Evolutionary conservation across 1,284 basidiomycete genomes (phyloP).

Genomic region (Microbotryomycetes sp.): DNA sequence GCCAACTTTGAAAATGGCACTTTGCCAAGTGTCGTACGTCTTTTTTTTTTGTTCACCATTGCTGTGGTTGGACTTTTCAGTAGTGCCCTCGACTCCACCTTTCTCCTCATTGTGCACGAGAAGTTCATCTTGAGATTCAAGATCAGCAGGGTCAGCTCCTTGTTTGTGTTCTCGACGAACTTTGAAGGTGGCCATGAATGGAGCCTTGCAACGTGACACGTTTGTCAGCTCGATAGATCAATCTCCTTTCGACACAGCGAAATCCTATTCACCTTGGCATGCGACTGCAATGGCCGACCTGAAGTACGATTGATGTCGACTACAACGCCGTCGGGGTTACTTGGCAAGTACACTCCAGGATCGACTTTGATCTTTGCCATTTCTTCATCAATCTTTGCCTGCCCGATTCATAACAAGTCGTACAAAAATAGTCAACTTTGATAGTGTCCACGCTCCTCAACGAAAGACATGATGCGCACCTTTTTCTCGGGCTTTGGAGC

Average conservation of each 20-base stretch:
- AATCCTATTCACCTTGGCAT: slow-evolving; percentile 68
- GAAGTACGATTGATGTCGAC: slow-evolving; percentile 96
- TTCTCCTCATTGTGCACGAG: slow-evolving; percentile 1
- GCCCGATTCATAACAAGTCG: slow-evolving; percentile 11
- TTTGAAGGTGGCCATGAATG: slow-evolving; percentile 99
- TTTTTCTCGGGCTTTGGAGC: slow-evolving; percentile 96
- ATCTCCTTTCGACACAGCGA: neutral
- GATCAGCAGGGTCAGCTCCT: slow-evolving; percentile 43
- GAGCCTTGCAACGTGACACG: slow-evolving; percentile 64
- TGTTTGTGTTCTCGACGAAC: slow-evolving; percentile 52
- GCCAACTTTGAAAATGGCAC: slow-evolving; percentile 99
- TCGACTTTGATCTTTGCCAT: slow-evolving; percentile 94
- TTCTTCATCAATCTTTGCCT: slow-evolving; percentile 99
- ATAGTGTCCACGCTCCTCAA: neutral
- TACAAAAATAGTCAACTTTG: neutral
- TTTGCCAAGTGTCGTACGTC: slow-evolving; percentile 89
- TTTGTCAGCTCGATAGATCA: too few relatives aligned
- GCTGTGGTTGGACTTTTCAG: slow-evolving; percentile 10
- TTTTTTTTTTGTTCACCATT: slow-evolving; percentile 48
- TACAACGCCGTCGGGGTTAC: slow-evolving; percentile 93
- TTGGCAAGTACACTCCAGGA: slow-evolving; percentile 91
- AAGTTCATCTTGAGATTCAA: slow-evolving; percentile 51
- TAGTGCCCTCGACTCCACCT: slow-evolving; percentile 15
- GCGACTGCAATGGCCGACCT: slow-evolving; percentile 90
- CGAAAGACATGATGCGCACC: too few relatives aligned